phyloP scores from a whole-genome alignment of 2,329 filamentous ascomycete species.

The Blastomyces emzantsi region DNA sequence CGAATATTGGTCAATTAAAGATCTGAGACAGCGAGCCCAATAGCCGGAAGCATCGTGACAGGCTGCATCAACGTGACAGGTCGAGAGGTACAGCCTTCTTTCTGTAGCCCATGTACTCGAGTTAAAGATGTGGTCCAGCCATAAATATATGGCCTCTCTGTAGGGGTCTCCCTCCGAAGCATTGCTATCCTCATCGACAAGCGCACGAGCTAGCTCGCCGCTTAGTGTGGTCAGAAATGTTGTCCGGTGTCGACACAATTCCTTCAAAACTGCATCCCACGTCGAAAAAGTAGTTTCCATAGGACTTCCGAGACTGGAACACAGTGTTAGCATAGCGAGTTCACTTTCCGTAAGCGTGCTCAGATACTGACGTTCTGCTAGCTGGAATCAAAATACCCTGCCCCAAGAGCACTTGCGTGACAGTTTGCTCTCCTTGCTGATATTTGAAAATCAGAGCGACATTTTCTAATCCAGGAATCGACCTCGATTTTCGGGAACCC shows the following conservation, averaged over 20 bases:
- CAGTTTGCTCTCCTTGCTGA: neutral
- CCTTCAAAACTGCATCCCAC: conserved; percentile 31
- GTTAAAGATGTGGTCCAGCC: conserved; percentile 42
- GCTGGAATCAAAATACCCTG: conserved; percentile 10
- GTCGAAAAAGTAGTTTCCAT: conserved; percentile 24
- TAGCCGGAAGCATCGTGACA: conserved; percentile 20
- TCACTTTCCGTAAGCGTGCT: neutral
- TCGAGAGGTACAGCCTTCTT: conserved; percentile 22
- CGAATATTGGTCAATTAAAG: conserved; percentile 5
- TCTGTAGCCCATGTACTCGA: conserved; percentile 30
- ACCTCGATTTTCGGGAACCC: neutral
- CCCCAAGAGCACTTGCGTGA: conserved; percentile 11
- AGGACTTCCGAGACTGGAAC: conserved; percentile 22
- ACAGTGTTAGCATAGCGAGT: conserved; percentile 2
- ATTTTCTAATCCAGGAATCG: conserved; percentile 6
- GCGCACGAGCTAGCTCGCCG: conserved; percentile 29
- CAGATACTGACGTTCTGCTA: conserved; percentile 10
- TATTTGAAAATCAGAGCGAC: conserved; percentile 10
- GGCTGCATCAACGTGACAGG: conserved; percentile 26
- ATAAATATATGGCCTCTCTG: conserved; percentile 40
- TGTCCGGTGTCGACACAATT: conserved; percentile 27
- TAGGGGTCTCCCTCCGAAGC: conserved; percentile 23
- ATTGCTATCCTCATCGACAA: conserved; percentile 23
- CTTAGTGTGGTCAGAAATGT: conserved; percentile 33
- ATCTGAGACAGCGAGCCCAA: conserved; percentile 9